Percentiles rank a stretch among this genome's conserved stretches.
Evolutionary conservation across 2,329 filamentous ascomycete genomes (phyloP).

Genomic region (Penicillium sp.): DNA sequence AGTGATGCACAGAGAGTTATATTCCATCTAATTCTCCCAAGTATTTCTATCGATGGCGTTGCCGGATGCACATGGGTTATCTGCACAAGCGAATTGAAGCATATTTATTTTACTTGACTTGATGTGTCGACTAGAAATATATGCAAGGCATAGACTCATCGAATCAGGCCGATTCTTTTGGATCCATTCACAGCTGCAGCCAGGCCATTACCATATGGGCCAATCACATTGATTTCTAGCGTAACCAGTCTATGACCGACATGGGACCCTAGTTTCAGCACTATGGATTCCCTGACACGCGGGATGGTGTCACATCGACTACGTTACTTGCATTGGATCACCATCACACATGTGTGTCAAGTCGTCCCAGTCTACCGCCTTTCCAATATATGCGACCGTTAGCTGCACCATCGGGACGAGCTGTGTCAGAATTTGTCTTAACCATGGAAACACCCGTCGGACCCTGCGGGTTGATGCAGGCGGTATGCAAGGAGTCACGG

Average conservation of each 20-base stretch:
- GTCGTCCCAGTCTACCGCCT: not conserved
- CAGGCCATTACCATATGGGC: too few species aligned
- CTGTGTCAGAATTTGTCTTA: constrained; percentile 54
- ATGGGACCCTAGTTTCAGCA: not conserved
- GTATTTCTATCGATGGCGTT: constrained; percentile 4
- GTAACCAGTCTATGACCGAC: too few species aligned
- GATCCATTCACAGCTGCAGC: not conserved
- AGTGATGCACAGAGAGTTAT: not conserved
- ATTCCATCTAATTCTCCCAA: not conserved
- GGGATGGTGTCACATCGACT: not conserved
- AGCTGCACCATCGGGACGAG: constrained; percentile 10
- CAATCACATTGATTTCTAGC: not conserved
- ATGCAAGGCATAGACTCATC: not conserved
- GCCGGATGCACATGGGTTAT: constrained; percentile 2
- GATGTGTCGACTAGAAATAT: not conserved
- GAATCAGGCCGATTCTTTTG: not conserved
- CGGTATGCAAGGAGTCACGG: constrained; percentile 67
- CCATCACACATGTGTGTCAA: not conserved
- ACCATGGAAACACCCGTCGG: constrained; percentile 56
- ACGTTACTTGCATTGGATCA: not conserved
- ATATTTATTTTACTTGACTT: not conserved
- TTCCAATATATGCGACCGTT: not conserved
- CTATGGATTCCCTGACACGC: not conserved
- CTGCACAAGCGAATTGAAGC: constrained; percentile 4
- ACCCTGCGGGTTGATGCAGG: constrained; percentile 66